Base-by-base conservation (phyloP, 2,329 filamentous ascomycete species). In the Aspergillus ustus region DNA sequence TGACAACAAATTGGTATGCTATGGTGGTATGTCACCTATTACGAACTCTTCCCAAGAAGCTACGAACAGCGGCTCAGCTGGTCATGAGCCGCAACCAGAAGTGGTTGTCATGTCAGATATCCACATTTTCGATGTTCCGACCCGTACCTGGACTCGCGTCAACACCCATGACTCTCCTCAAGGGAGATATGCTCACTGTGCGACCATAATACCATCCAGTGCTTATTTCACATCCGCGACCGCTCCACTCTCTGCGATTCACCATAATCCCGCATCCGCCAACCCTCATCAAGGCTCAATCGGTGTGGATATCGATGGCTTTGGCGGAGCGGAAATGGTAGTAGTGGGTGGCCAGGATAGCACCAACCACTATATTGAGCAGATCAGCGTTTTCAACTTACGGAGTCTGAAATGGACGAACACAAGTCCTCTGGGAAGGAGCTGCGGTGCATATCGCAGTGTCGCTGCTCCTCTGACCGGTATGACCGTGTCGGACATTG, bases 81-180 rank as follows among this genome's bases (percentile, higher is more conserved):
- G 73, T 0, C 77, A 81, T 61, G 91, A 93, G 65, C 82, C 87
- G 58, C 91, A 93, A 69, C 88, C 92, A 43, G 93, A 97, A 72
- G 91, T 98, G 4, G 90, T 93, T 1, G 95, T 98, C 60, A 97
- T 99, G 93, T 97, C 94, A 7, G 95, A 99, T 78, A 92, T 98
- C 59, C 92, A 98, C 77, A 91, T 99, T 34, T 98, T 92, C 76
- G 94, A 99, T 75, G 91, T 95, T 1, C 84, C 87, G 1, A 90
- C 90, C 0, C 89, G 86, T 70, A 90, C 85, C 52, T 99, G 95
- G 95, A 94, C 91, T 20, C 92, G 89, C 63, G 87, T 99, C 48
- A 86, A 89, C 1, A 89, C 92, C 0, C 85, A 87, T 51, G 92
- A 97, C 59, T 84, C 91, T 0, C 95, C 95, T 0, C 93, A 98